Conservation (phyloP, 78 protist species). For the Dictyostelium brefeldianum region DNA sequence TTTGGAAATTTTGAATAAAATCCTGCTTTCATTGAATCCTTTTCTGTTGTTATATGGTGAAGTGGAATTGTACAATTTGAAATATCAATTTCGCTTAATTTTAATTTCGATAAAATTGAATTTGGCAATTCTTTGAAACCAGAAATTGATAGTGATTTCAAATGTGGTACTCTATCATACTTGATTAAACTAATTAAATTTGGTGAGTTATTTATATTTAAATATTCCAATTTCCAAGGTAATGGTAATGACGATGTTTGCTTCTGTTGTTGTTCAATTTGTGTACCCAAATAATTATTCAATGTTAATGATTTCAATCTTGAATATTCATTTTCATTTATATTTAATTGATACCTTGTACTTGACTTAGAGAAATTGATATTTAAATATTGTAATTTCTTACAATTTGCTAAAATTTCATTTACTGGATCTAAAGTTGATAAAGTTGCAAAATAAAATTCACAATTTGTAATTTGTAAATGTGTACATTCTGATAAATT, state of each 20-base stretch:
- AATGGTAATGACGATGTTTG: too few relatives aligned
- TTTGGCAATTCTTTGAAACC: not conserved
- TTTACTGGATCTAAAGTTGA: not conserved
- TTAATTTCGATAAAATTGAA: not conserved
- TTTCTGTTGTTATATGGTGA: too few relatives aligned
- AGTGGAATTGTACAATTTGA: not conserved
- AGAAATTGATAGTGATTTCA: not conserved
- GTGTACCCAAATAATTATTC: not conserved
- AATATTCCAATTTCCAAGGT: not conserved
- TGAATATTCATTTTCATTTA: too few relatives aligned
- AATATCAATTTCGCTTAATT: not conserved
- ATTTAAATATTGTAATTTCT: too few relatives aligned
- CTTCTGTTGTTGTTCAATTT: not conserved
- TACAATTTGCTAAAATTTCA: not conserved
- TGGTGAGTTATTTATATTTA: not conserved
- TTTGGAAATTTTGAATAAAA: too few relatives aligned
- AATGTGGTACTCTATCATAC: not conserved
- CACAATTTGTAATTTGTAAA: not conserved
- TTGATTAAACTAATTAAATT: too few relatives aligned
- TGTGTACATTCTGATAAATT: not conserved
- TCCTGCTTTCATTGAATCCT: too few relatives aligned
- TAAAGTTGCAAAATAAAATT: not conserved
- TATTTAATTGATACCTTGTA: too few relatives aligned
- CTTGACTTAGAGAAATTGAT: too few relatives aligned
- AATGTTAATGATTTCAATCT: not conserved